phyloP scores from a whole-genome alignment of 805 yeast genomes.

The Wickerhamiella vanderwaltii region DNA sequence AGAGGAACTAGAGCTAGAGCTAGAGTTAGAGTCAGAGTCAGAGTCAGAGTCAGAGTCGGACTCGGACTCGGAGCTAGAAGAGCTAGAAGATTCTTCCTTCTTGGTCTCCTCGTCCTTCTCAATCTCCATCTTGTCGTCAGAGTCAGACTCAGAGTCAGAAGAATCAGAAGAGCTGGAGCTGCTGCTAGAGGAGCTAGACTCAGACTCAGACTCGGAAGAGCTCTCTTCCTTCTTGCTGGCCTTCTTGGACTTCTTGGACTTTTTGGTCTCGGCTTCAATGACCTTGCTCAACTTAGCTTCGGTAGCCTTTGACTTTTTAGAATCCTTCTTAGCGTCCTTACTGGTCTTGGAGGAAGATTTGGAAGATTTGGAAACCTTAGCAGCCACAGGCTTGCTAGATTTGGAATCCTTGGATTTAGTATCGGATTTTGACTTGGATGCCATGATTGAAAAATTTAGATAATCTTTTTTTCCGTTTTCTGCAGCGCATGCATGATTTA shows the following conservation, averaged over 20 bases:
- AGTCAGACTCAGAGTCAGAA: constrained; percentile 22
- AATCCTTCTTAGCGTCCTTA: constrained; percentile 2
- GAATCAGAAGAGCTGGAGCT: constrained; percentile 12
- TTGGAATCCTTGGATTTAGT: constrained; percentile 1
- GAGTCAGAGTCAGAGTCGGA: constrained; percentile 24
- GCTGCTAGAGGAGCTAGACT: constrained; percentile 6
- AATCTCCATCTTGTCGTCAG: constrained; percentile 14
- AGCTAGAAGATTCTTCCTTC: constrained; percentile 18
- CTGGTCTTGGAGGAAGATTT: not conserved
- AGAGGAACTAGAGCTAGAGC: constrained; percentile 5
- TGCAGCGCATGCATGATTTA: not conserved
- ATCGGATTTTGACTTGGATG: constrained; percentile 1
- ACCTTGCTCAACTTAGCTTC: no score
- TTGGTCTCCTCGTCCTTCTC: constrained; percentile 13
- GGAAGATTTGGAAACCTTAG: constrained; percentile 3
- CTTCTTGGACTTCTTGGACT: constrained; percentile 13
- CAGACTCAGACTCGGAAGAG: constrained; percentile 8
- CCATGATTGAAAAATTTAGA: constrained; percentile 5
- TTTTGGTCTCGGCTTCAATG: constrained; percentile 8
- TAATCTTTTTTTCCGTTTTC: constrained; percentile 3
- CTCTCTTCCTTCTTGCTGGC: constrained; percentile 2
- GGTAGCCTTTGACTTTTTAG: not conserved
- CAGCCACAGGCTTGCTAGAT: constrained; percentile 1
- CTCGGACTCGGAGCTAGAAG: constrained; percentile 21
- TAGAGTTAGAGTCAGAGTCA: constrained; percentile 26